Conservation (phyloP, 2,329 filamentous ascomycete species). For the Atkinsonella hypoxylon region DNA sequence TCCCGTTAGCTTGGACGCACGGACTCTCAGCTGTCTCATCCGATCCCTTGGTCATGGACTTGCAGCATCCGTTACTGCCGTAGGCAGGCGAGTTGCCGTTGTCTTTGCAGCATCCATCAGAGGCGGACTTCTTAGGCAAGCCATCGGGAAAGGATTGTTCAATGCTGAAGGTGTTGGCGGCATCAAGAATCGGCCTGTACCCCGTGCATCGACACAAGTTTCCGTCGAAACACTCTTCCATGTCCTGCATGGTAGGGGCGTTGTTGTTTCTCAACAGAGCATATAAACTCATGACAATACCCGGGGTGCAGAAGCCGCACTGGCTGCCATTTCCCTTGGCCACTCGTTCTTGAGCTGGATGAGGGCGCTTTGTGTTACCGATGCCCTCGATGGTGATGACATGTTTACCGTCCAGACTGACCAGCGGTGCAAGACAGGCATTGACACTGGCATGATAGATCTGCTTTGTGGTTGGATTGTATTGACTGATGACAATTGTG, state of each 20-base stretch:
- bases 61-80: conserved; percentile 26
- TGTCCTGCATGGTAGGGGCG: conserved; percentile 63
- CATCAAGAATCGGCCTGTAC: conserved; percentile 86
- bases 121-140: not conserved
- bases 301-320: conserved; percentile 89
- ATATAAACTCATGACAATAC: conserved; percentile 96
- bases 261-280: conserved; percentile 79
- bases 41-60: conserved; percentile 26
- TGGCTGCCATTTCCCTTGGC: conserved; percentile 88
- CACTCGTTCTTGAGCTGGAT: conserved; percentile 83
- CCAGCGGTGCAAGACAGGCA: conserved; percentile 83
- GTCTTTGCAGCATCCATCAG: conserved; percentile 3
- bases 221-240: conserved; percentile 95
- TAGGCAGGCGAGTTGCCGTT: not conserved
- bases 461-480: conserved; percentile 81
- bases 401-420: conserved; percentile 93
- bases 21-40: not conserved
- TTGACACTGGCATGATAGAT: conserved; percentile 97
- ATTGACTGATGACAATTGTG: conserved; percentile 87
- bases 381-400: conserved; percentile 97
- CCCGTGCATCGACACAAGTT: conserved; percentile 94
- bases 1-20: not conserved
- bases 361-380: conserved; percentile 73
- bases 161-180: conserved; percentile 75
- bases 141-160: conserved; percentile 26